phyloP scores from a whole-genome alignment of 306 rosid species.

The Sesbania bispinosa region DNA sequence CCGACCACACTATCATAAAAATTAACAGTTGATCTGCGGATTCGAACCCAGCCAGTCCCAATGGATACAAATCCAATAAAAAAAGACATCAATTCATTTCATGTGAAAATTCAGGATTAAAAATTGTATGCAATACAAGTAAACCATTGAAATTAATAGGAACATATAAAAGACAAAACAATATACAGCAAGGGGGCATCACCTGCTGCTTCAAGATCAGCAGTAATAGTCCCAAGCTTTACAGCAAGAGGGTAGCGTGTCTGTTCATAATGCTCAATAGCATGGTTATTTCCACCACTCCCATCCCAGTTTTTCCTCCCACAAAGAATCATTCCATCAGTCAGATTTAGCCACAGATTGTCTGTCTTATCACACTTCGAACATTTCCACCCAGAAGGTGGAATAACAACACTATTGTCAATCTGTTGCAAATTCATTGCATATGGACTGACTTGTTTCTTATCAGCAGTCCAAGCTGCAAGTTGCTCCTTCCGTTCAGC shows the following conservation, averaged over 20 bases:
- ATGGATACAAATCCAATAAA: neutral
- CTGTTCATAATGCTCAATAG: slow-evolving; percentile 73
- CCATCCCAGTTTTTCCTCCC: slow-evolving; percentile 98
- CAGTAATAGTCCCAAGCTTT: slow-evolving; percentile 93
- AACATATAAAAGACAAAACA: neutral
- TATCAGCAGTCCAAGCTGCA: slow-evolving; percentile 93
- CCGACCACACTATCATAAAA: neutral
- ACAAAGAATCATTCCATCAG: slow-evolving; percentile 87
- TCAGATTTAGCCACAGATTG: slow-evolving; percentile 91
- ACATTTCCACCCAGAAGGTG: slow-evolving; percentile 94
- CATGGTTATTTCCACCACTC: slow-evolving; percentile 94
- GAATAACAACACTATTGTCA: slow-evolving; percentile 75
- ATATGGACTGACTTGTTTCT: slow-evolving; percentile 56
- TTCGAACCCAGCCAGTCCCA: no score
- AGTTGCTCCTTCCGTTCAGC: slow-evolving; percentile 89
- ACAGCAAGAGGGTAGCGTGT: slow-evolving; percentile 91
- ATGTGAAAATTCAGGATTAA: neutral
- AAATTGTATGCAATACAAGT: neutral
- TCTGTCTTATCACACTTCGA: slow-evolving; percentile 81
- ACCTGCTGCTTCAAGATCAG: slow-evolving; percentile 99
- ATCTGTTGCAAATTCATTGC: slow-evolving; percentile 73
- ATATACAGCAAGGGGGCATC: slow-evolving; percentile 26
- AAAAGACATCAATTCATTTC: no score
- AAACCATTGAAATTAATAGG: neutral
- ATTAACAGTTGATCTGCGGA: neutral